Conservation (phyloP, 2,329 filamentous ascomycete species). For the Aspergillus sp. region DNA sequence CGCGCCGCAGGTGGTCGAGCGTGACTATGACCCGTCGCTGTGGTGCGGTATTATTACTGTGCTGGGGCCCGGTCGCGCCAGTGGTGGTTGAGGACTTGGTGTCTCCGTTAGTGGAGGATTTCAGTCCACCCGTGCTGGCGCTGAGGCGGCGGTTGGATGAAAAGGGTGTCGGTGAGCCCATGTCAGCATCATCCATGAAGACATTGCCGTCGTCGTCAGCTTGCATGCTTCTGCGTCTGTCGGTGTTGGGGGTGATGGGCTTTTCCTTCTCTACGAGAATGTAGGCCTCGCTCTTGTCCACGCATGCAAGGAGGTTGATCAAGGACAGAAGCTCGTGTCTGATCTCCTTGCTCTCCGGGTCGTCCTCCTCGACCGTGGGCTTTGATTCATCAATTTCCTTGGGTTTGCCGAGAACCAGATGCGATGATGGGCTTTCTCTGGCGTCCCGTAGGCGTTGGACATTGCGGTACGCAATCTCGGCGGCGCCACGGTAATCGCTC, state of each 20-base stretch:
- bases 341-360: slow-evolving; percentile 50
- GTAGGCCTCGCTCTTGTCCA: slow-evolving; percentile 77
- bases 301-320: slow-evolving; percentile 87
- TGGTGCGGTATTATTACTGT: slow-evolving; percentile 14
- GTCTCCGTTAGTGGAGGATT: slow-evolving; percentile 13
- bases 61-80: slow-evolving; percentile 9
- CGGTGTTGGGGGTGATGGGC: slow-evolving; percentile 13
- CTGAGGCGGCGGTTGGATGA: slow-evolving; percentile 14
- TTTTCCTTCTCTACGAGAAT: slow-evolving; percentile 48
- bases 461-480: slow-evolving; percentile 53
- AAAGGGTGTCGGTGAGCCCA: slow-evolving; percentile 11
- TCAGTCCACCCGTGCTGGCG: slow-evolving; percentile 13
- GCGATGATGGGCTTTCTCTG: slow-evolving; percentile 26
- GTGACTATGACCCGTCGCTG: slow-evolving; percentile 74
- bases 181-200: slow-evolving; percentile 34
- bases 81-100: slow-evolving; percentile 16
- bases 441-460: slow-evolving; percentile 47
- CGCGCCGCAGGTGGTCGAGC: slow-evolving; percentile 76
- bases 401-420: slow-evolving; percentile 32
- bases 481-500: slow-evolving; percentile 78
- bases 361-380: slow-evolving; percentile 32
- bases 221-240: slow-evolving; percentile 42
- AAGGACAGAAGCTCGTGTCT: slow-evolving; percentile 75
- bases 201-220: slow-evolving; percentile 37
- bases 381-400: slow-evolving; percentile 26